Evolutionary conservation across 2,329 filamentous ascomycete genomes (phyloP), one percentile per base, ranked within the genome.

Genomic region (Fusarium illudens): DNA sequence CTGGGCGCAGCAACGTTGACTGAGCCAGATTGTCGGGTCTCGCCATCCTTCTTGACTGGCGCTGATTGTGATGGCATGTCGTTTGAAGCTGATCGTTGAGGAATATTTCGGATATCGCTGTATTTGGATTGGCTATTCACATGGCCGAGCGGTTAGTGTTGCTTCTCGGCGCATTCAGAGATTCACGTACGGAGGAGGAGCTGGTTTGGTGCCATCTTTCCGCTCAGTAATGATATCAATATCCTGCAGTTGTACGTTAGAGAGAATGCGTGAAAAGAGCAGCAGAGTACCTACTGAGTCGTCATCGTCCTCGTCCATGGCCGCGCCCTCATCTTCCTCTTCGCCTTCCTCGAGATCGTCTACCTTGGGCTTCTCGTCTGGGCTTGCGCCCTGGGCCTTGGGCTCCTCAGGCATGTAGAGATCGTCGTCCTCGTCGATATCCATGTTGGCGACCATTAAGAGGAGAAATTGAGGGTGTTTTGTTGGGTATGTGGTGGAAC

Each of bases 161-260:
- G 29, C 5, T 19, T 30, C 11, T 25, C 17, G 29, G 53, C 57
- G 60, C 58, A 60, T 49, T 52, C 37, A 20, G 2, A 25, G 27
- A 29, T 52, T 49, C 37, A 79, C 87, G 70, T 80, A 89, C 87
- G 83, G 79, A 66, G 87, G 84, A 53, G 87, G 85, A 53, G 85
- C 83, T 58, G 87, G 82, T 63, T 87, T 89, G 58, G 85, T 83
- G 73, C 87, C 87, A 71, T 90, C 88, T 80, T 89, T 90, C 61
- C 87, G 83, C 75, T 90, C 88, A 19, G 86, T 90, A 72, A 90
- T 89, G 71, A 90, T 90, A 68, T 90, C 88, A 73, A 90, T 88
- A 65, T 90, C 89, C 86, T 90, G 62, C 15, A 19, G 53, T 49
- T 8, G 6, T 9, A 3, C 50, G 48, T 68, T 11, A 73, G 64